Base-by-base conservation (phyloP, 306 rosid species). In the Betula pendula region DNA sequence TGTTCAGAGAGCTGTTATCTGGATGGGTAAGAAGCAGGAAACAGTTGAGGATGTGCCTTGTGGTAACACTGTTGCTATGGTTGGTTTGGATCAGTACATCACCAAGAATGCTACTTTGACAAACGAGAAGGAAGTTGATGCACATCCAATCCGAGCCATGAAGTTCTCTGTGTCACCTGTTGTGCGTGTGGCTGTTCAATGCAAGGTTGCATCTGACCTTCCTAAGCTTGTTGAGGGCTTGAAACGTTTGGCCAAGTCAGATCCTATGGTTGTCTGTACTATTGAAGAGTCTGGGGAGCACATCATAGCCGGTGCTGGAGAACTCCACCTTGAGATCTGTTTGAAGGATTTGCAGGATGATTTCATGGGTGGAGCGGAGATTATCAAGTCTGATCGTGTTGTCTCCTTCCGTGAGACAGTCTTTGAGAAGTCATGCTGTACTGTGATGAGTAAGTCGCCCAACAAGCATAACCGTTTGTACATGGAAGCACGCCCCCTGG, bases 201-300 rank as follows among this genome's bases (percentile, higher is more conserved):
- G 94, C 82, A 90, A 90, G 89, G 90, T 87, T 47, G 91, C 92
- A 0, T 87, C 94, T 53, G 92, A 90, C 50, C 89, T 90, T 75
- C 95, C 92, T 27, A 90, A 90, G 67, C 90, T 90, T 43, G 95
- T 90, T 45, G 92, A 90, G 83, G 95, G 95, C 14, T 84, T 90
- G 15, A 90, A 90, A 59, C 89, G 95, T 48, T 58, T 90, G 81
- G 89, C 89, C 7, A 90, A 90, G 79, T 88, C 95, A 0, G 90
- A 90, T 70, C 95, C 92, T 72, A 90, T 90, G 92, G 95, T 90
- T 3, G 76, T 83, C 13, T 88, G 92, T 71, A 65, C 87, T 17
- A 90, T 86, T 3, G 88, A 86, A 73, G 95, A 90, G 72, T 88
- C 92, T n/a, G 92, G 95, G 8, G 95, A 88, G 88, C 92, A 90